These are phyloP conservation scores for Macrocystidia cucumis DNA, from an alignment of 1,284 basidiomycete genomes.

Conservation along the genomic window DNA sequence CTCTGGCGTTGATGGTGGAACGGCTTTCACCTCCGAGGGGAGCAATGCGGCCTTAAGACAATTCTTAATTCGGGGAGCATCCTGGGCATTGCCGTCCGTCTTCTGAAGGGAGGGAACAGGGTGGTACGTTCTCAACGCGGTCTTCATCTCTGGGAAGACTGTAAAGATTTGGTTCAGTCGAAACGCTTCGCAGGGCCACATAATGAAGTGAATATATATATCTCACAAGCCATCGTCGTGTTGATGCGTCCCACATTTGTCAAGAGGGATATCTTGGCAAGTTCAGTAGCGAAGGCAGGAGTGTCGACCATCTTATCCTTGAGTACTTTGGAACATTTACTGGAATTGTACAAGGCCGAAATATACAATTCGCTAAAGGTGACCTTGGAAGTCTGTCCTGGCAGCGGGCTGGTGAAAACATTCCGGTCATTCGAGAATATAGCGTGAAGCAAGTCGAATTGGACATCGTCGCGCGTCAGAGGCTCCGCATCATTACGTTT, in stretches of 20 bases:
- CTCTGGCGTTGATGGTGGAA: constrained; percentile 61
- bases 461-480: constrained; percentile 74
- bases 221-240: constrained; percentile 88
- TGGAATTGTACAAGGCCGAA: constrained; percentile 70
- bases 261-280: constrained; percentile 79
- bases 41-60: constrained; percentile 70
- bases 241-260: constrained; percentile 93
- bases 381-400: constrained; percentile 40
- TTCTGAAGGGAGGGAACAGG: constrained; percentile 79
- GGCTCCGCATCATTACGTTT: constrained; percentile 74
- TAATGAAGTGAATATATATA: constrained; percentile 8
- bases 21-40: constrained; percentile 59
- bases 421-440: constrained; percentile 66
- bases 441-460: constrained; percentile 76
- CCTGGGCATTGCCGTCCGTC: constrained; percentile 77
- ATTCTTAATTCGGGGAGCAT: constrained; percentile 79
- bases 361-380: constrained; percentile 84
- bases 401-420: constrained; percentile 64
- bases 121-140: constrained; percentile 75
- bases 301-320: constrained; percentile 80
- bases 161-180: constrained; percentile 8
- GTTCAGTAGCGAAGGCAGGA: constrained; percentile 74
- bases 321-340: constrained; percentile 81
- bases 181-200: not conserved
- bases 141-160: constrained; percentile 85